A percentile compares a stretch with the other conserved stretches of the same genome.
Conservation (phyloP, 1,284 basidiomycete genomes). For the Cystobasidium sp. region DNA sequence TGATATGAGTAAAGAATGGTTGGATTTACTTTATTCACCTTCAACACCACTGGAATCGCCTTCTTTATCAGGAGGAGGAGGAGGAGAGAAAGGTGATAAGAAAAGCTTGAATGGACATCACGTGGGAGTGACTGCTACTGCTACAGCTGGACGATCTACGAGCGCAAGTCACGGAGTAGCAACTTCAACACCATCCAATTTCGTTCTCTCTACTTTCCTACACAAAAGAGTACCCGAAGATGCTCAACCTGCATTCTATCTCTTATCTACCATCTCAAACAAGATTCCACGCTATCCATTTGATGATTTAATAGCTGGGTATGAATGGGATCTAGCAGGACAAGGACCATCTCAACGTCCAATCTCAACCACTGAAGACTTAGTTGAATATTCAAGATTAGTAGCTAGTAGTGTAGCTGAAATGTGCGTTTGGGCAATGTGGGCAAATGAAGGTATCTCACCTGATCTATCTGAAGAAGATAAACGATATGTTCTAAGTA, state of each 20-base stretch:
- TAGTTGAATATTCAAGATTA: slow-evolving; percentile 59
- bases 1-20: slow-evolving; percentile 38
- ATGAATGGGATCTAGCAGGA: slow-evolving; percentile 55
- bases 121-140: too few relatives aligned
- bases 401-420: slow-evolving; percentile 60
- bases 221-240: slow-evolving; percentile 45
- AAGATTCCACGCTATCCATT: slow-evolving; percentile 57
- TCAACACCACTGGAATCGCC: slow-evolving; percentile 13
- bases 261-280: slow-evolving; percentile 56
- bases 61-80: not conserved
- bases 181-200: slow-evolving; percentile 35
- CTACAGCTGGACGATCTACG: slow-evolving; percentile 2
- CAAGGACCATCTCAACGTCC: slow-evolving; percentile 47
- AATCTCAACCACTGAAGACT: slow-evolving; percentile 57
- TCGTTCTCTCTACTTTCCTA: slow-evolving; percentile 47
- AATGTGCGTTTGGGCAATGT: slow-evolving; percentile 59
- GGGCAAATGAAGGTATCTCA: slow-evolving; percentile 52
- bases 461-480: slow-evolving; percentile 11
- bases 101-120: too few relatives aligned
- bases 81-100: not conserved
- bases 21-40: slow-evolving; percentile 42
- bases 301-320: slow-evolving; percentile 58
- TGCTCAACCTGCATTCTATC: slow-evolving; percentile 55
- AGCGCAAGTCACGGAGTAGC: slow-evolving; percentile 2
- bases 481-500: slow-evolving; percentile 44